Evolutionary conservation across 495 filamentous ascomycete genomes (phyloP), one percentile per base, ranked within the genome.

Genomic region (Talaromyces liani): DNA sequence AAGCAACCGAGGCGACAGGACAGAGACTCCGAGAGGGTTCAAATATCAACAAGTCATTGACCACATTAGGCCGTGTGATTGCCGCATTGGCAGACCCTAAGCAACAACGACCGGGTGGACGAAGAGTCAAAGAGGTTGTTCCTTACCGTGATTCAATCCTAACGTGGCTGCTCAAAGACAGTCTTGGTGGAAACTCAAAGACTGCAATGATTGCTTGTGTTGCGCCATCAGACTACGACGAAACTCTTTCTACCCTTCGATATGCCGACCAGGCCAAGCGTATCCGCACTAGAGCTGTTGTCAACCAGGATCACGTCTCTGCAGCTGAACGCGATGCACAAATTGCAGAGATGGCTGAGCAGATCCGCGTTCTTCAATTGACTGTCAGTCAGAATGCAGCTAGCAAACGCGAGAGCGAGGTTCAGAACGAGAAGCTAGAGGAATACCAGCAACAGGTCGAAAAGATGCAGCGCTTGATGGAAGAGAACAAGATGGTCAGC

Each of bases 161-260:
- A n/a, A 98, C 94, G 9, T 98, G 93, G 92, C 81, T 98, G 22
- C 80, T 98, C 65, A 98, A 98, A 70, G 94, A 98, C 72, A 91
- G 87, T 3, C 82, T 98, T 2, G 94, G 95, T 16, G 94, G 94
- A 41, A 98, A 98, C 77, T 90, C 85, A 67, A 98, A 98, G 73
- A 98, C 94, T 6, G 94, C 94, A 47, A 98, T 98, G 94, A 97
- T 98, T 65, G 94, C 94, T 14, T 98, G 95, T 72, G 96, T 98
- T 69, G 85, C 92, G 6, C 94, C 94, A 0, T 87, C 88, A 1
- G 94, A 98, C 79, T 98, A 98, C 73, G 94, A 98, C 60, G 94
- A 98, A 71, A 98, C 94, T 0, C 87, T 98, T 3, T 94, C 90
- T 5, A 98, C 94, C 2, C 85, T 98, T 4, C 91, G 94, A 33